Percentiles rank a stretch among this genome's conserved stretches.
Evolutionary conservation across 164 flowering plant genomes (phyloP).

Genomic region (Aristolochia fimbriata): DNA sequence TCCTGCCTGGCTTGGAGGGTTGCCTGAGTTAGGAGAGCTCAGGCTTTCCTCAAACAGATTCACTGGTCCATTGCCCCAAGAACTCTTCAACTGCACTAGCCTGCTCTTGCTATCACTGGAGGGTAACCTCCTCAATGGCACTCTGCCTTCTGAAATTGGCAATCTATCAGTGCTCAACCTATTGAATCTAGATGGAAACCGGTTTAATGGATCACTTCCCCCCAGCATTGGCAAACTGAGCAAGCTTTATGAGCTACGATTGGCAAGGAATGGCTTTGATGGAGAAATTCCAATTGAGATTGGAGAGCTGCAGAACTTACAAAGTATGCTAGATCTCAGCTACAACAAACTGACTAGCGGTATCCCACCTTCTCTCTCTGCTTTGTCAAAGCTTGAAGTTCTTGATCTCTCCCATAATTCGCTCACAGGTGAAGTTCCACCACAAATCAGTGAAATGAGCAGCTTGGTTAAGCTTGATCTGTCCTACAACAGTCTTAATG

Average conservation of each 20-base stretch:
- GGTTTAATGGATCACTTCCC: slow-evolving; percentile 58
- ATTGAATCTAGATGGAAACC: slow-evolving; percentile 49
- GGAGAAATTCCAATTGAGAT: slow-evolving; percentile 72
- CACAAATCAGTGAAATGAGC: slow-evolving; percentile 56
- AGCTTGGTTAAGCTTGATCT: slow-evolving; percentile 73
- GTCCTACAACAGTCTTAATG: slow-evolving; percentile 71
- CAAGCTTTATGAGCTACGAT: slow-evolving; percentile 70
- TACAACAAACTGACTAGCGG: slow-evolving; percentile 63
- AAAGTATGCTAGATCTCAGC: slow-evolving; percentile 72
- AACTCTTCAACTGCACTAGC: slow-evolving; percentile 57
- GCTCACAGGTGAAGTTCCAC: slow-evolving; percentile 61
- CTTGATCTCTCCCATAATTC: slow-evolving; percentile 82
- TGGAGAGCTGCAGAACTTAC: slow-evolving; percentile 68
- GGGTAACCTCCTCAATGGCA: slow-evolving; percentile 57
- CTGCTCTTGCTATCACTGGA: slow-evolving; percentile 64
- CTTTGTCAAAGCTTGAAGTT: slow-evolving; percentile 63
- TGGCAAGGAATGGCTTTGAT: slow-evolving; percentile 46
- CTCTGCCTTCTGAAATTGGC: slow-evolving; percentile 53
- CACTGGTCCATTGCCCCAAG: slow-evolving; percentile 52
- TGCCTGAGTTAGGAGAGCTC: slow-evolving; percentile 73
- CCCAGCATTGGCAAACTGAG: slow-evolving; percentile 41
- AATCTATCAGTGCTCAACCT: slow-evolving; percentile 56
- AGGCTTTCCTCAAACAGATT: slow-evolving; percentile 64
- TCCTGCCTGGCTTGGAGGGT: slow-evolving; percentile 72
- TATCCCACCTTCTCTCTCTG: slow-evolving; percentile 56